Base-by-base conservation (phyloP, 495 filamentous ascomycete genomes). In the Chaetomium tenue region DNA sequence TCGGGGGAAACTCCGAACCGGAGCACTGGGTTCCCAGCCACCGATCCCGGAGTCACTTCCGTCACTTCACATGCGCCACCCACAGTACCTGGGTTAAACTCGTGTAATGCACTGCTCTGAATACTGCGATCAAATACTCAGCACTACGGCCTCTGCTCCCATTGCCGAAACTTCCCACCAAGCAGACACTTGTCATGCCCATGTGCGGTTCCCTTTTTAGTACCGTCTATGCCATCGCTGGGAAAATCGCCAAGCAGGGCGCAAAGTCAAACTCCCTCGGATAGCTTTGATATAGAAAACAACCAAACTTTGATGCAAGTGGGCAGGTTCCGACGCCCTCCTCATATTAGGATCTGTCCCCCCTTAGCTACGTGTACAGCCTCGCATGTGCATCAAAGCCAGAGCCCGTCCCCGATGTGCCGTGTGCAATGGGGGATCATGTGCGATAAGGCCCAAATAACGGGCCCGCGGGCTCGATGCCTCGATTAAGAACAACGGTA, bases 331-430 rank as follows among this genome's bases (percentile, higher is more conserved):
- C 68, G 44, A 68, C 60, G 26, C 60, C 65, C 63, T 67, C 60
- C 44, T 60, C 60, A 61, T 63, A 74, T 69, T 66, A 72, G 61
- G 58, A 64, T 63, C 50, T 66, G 69, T 56, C 46, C 65, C 63
- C 67, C 52, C 61, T 62, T 39, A 51, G 44, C 53, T n/a, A 18
- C 48, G 62, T 63, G 55, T 60, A 23, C 59, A 57, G 23, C 58
- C 25, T 47, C 40, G 39, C 55, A 56, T 67, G 64, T 51, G 22
- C 60, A 55, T 46, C 64, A 60, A 63, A 58, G 61, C 20, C n/a
- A 22, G 52, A 53, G 46, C 33, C 48, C 54, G 50, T 59, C 54
- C 57, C 54, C 61, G 60, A 40, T 47, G 53, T 54, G 63, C 46
- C 28, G 61, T 63, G 63, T 54, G 56, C 15, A 51, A 30, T 26